A percentile compares a stretch with the other conserved stretches of the same genome.
These are phyloP conservation scores for Ganoderma lingzhi DNA, from an alignment of 1,284 basidiomycete genomes.

Conservation along the genomic window DNA sequence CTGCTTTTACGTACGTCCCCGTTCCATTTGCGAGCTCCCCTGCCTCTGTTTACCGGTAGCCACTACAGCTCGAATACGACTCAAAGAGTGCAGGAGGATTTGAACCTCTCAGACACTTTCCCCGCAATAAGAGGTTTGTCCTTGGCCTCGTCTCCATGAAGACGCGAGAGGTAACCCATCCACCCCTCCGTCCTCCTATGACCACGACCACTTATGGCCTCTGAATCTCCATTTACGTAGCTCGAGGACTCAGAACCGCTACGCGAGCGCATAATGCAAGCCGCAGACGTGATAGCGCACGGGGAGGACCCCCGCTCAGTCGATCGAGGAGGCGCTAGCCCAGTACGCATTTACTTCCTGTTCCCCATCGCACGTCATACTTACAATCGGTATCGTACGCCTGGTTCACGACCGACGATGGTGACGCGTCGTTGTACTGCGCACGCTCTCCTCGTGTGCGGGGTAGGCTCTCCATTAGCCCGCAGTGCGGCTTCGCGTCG, in stretches of 20 bases:
- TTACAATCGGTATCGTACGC: background rate
- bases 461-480: constrained; percentile 68
- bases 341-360: constrained; percentile 50
- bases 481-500: constrained; percentile 79
- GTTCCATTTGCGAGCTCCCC: no score
- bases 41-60: constrained; percentile 4
- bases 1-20: constrained; percentile 64
- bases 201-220: background rate
- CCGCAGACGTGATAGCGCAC: constrained; percentile 62
- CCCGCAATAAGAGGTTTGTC: constrained; percentile 70
- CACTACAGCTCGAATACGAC: constrained; percentile 74
- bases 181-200: background rate
- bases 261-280: constrained; percentile 65
- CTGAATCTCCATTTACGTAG: constrained; percentile 34
- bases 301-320: constrained; percentile 57
- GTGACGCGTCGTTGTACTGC: no score
- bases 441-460: background rate
- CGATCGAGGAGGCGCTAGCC: constrained; percentile 59
- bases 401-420: background rate
- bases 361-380: background rate
- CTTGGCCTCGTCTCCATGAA: constrained; percentile 81
- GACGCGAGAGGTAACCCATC: constrained; percentile 21
- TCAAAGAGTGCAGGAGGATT: constrained; percentile 73
- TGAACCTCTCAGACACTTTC: constrained; percentile 67
- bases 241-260: constrained; percentile 67